Base-by-base conservation (phyloP, 2,329 filamentous ascomycete species). In the Colletotrichum cuscutae region DNA sequence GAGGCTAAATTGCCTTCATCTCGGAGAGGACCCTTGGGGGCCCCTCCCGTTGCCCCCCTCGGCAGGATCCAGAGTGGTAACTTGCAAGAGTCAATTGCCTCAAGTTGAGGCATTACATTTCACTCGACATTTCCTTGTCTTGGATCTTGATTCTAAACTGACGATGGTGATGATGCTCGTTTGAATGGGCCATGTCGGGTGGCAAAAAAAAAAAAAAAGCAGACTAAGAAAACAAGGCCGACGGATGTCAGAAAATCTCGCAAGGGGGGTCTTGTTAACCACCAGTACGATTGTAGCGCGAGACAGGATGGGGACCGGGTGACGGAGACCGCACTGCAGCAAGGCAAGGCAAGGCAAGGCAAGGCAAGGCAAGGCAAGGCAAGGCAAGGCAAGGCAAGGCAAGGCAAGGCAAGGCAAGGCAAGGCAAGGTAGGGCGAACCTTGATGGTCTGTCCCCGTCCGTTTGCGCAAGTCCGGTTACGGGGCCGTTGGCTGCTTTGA, bases 401-500 rank as follows among this genome's bases (percentile, higher is more conserved):
- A 28, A 22, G 46, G 65, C 11, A 62, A 52, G 32, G 19, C 0
- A 42, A 32, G 42, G 42, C 7, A 19, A 52, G 32, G 37, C 1
- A 42, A 32, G 42, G 19, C 0, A 19, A 22, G 60, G 42, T 22
- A 37, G 42, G n/a, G 58, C 62, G 54, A 65, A 72, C 71, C 71
- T 52, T 70, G 66, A 72, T 70, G 67, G 60, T 22, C 26, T 57
- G 22, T 15, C 70, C 67, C 60, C 54, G 46, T 70, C 60, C 35
- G 66, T 61, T 61, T 65, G 66, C 66, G 56, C 66, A 72, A 32
- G 15, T 32, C 60, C 60, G 65, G 60, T 24, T 54, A 64, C 69
- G 69, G 65, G 49, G 26, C 65, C 70, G 54, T 69, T 69, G 54
- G 59, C 60, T 65, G 66, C 57, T 70, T 72, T 72, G 32, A 70